A percentile compares a stretch with the other conserved stretches of the same genome.
These are phyloP conservation scores for Agaricus subrufescens DNA, from an alignment of 768 basidiomycete species.

Conservation along the genomic window DNA sequence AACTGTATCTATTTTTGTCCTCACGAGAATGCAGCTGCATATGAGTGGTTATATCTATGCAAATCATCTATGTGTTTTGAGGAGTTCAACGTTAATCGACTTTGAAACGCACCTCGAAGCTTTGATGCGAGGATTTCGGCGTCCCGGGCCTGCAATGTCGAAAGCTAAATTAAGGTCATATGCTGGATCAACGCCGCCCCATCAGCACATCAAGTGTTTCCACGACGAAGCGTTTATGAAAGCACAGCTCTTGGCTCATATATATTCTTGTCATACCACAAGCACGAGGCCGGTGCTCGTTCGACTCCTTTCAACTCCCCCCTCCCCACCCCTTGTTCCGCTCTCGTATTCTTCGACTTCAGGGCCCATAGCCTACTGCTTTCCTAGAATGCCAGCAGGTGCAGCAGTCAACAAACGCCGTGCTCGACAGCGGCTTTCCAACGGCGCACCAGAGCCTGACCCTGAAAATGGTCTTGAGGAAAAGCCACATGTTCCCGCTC, in stretches of 20 bases:
- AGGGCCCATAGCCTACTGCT: not conserved
- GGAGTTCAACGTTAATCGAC: too few species aligned
- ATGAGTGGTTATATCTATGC: too few species aligned
- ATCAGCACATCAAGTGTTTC: too few species aligned
- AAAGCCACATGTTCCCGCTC: conserved; percentile 4
- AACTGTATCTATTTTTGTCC: too few species aligned
- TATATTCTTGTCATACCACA: not conserved
- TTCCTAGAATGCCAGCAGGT: not conserved
- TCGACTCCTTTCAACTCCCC: not conserved
- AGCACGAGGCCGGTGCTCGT: conserved; percentile 2
- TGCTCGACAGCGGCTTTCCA: not conserved
- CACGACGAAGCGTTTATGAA: too few species aligned
- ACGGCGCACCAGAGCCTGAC: not conserved
- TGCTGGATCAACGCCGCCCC: too few species aligned
- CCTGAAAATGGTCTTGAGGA: not conserved
- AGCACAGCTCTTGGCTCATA: not conserved
- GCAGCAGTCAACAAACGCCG: not conserved
- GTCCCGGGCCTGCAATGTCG: too few species aligned
- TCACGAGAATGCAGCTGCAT: too few species aligned
- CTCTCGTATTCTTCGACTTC: not conserved
- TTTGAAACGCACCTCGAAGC: too few species aligned
- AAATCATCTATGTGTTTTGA: too few species aligned
- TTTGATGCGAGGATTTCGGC: too few species aligned
- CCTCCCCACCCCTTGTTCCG: not conserved
- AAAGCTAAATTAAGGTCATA: too few species aligned